Base-by-base conservation (phyloP, 2,329 filamentous ascomycete species). In the Ilyonectria sp. region DNA sequence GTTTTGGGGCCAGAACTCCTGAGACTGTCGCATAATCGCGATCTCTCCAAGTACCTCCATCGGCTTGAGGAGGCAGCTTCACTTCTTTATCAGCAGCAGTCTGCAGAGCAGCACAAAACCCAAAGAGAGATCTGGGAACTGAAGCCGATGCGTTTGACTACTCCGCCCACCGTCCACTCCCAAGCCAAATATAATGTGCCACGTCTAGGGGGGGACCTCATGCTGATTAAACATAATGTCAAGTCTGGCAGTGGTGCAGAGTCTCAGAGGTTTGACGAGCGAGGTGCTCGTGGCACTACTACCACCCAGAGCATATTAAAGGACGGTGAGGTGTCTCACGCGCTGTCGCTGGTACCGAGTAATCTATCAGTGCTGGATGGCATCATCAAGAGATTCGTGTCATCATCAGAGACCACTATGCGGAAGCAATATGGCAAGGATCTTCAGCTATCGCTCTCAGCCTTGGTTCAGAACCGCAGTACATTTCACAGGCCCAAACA, bases 401-500 rank as follows among this genome's bases (percentile, higher is more conserved):
- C 43, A 2, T 72, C 69, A 1, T 7, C 59, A 0, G 56, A 62
- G 1, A 1, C 13, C 3, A 67, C 68, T 0, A 59, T 71, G n/a
- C 57, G 53, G 17, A 31, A 31, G 19, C 59, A 59, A 26, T 76
- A 76, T n/a, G 58, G 74, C 2, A 31, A 67, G 1, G 74, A 76
- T 4, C 71, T 76, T 15, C 31, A 15, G 1, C 9, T 19, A 4
- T 73, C 69, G 0, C 54, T 71, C 2, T 1, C 0, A 2, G 67
- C 71, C 26, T 44, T 72, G 17, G 17, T 46, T 15, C 50, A 3
- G 26, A 7, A 60, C n/a, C 33, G 2, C 44, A 68, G 13, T 10
- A 31, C 15, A 15, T 6, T 13, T 17, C 43, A 31, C 23, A 3
- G 33, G 9, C 13, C 29, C 0, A 53, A 55, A 17, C 3, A 33